A percentile compares a stretch with the other conserved stretches of the same genome.
These are phyloP conservation scores for Chlamydomonas sp. DNA, from an alignment of 139 green algal species.

Conservation along the genomic window DNA sequence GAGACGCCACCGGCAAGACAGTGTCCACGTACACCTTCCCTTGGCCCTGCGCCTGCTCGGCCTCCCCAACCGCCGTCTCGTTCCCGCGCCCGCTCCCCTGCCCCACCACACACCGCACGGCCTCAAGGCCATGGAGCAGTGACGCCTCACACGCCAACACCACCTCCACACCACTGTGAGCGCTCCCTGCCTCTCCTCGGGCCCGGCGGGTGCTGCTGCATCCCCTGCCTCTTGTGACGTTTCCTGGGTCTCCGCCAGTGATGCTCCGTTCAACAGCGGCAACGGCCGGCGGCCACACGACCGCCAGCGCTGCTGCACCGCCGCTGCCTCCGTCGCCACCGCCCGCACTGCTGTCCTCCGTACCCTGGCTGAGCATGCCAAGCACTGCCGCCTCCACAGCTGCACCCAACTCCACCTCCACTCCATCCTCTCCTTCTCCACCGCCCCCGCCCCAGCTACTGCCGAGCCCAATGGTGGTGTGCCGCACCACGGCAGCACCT, in stretches of 20 bases:
- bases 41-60: too few species aligned
- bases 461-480: too few species aligned
- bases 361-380: too few species aligned
- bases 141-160: neutral
- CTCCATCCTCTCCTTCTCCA: too few species aligned
- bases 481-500: too few species aligned
- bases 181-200: neutral
- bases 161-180: neutral
- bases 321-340: neutral
- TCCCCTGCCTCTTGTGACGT: neutral
- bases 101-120: slow-evolving; percentile 6
- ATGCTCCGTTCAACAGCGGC: neutral
- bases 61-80: neutral
- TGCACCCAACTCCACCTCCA: too few species aligned
- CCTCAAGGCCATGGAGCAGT: neutral
- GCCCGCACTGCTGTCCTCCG: too few species aligned
- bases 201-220: too few species aligned
- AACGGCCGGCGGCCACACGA: neutral
- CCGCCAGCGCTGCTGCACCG: neutral
- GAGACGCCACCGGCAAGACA: too few species aligned
- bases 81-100: neutral
- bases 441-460: too few species aligned
- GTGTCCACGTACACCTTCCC: too few species aligned
- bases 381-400: too few species aligned
- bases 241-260: neutral